Conservation (phyloP, 2,329 filamentous ascomycete genomes). For the Chalaropsis thielavioides region DNA sequence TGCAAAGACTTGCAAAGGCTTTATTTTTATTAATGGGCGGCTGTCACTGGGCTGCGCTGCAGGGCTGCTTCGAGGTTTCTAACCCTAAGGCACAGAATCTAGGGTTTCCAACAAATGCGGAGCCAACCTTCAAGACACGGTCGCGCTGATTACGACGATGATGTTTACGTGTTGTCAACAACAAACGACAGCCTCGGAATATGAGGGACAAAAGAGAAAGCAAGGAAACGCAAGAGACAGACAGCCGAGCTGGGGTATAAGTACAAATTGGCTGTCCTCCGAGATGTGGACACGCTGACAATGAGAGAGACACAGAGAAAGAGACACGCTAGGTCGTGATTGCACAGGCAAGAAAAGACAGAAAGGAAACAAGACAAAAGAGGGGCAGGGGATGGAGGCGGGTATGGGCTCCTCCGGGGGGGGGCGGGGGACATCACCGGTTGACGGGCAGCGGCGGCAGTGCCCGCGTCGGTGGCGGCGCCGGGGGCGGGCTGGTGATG, state of each 20-base stretch:
- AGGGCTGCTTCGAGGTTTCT: no score
- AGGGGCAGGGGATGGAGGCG: not conserved
- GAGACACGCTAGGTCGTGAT: not conserved
- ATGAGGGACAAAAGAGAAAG: not conserved
- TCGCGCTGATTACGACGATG: not conserved
- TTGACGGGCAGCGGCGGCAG: slow-evolving; percentile 38
- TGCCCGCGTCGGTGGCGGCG: slow-evolving; percentile 40
- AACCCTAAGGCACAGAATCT: not conserved
- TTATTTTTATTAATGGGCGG: no score
- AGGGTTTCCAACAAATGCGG: not conserved
- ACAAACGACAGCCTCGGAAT: no score
- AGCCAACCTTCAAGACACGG: no score
- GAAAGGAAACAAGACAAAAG: not conserved
- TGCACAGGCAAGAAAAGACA: not conserved
- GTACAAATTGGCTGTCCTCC: slow-evolving; percentile 1
- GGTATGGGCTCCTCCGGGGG: no score
- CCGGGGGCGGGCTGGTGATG: slow-evolving; percentile 36
- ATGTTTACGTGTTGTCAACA: not conserved
- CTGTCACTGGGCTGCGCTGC: no score
- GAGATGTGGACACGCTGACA: not conserved
- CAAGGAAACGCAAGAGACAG: not conserved
- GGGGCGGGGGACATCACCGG: not conserved
- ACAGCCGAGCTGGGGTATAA: not conserved
- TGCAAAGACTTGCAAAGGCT: not conserved
- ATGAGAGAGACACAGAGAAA: slow-evolving; percentile 1